phyloP scores from a whole-genome alignment of 768 basidiomycete genomes.

The Psilocybe sp. region DNA sequence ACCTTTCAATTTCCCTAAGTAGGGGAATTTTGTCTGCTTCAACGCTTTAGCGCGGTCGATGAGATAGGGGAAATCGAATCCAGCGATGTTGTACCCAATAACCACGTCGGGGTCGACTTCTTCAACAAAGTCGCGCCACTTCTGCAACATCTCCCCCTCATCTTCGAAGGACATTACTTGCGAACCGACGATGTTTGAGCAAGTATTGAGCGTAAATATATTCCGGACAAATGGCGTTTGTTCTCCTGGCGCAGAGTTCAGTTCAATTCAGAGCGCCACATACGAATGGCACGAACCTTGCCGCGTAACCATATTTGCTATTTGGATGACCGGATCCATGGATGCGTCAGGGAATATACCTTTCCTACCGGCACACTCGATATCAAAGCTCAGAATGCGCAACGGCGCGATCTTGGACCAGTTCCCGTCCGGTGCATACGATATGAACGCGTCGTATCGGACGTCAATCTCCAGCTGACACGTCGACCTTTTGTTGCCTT shows the following conservation, averaged over 20 bases:
- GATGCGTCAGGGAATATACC: slow-evolving; percentile 95
- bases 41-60: slow-evolving; percentile 88
- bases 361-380: slow-evolving; percentile 97
- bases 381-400: slow-evolving; percentile 95
- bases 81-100: slow-evolving; percentile 92
- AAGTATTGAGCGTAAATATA: slow-evolving; percentile 92
- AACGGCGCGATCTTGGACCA: slow-evolving; percentile 94
- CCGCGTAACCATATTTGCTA: slow-evolving; percentile 97
- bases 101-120: slow-evolving; percentile 93
- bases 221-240: slow-evolving; percentile 93
- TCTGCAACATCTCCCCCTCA: slow-evolving; percentile 69
- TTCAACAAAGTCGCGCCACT: slow-evolving; percentile 90
- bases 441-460: slow-evolving; percentile 82
- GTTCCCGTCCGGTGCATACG: slow-evolving; percentile 86
- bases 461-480: slow-evolving; percentile 89
- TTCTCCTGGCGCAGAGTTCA: slow-evolving; percentile 57
- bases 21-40: slow-evolving; percentile 66
- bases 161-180: slow-evolving; percentile 84
- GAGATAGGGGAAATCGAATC: slow-evolving; percentile 96
- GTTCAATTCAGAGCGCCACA: not conserved
- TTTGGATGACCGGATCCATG: slow-evolving; percentile 94
- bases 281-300: slow-evolving; percentile 62
- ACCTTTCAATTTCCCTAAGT: slow-evolving; percentile 77
- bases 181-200: slow-evolving; percentile 95
- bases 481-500: slow-evolving; percentile 61